Evolutionary conservation across 2,329 filamentous ascomycete genomes (phyloP), one percentile per base, ranked within the genome.

Genomic region (Ramularia collo-cygni): DNA sequence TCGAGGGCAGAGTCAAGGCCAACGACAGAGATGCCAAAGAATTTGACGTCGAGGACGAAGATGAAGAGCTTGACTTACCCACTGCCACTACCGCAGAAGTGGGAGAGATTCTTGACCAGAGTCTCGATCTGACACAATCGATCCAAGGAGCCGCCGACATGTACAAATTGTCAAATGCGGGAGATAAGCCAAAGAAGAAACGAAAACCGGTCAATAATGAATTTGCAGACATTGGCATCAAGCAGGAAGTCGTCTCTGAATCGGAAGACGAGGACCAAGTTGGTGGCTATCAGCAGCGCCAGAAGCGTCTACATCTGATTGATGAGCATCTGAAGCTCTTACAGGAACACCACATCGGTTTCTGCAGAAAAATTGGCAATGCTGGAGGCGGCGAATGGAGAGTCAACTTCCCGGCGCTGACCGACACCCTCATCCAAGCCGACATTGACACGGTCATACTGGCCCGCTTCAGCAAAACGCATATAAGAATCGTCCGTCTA

Each of bases 371-470:
- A 57, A 78, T 78, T 50, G 79, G 82, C 16, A 70, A 66, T 26
- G 78, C 77, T 21, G 73, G 76, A 16, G 80, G 82, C 21, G 51
- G 48, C n/a, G 79, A 85, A 55, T 98, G 88, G 85, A 82, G 79
- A 0, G 77, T 96, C 4, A 81, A 95, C 55, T 94, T 92, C 58
- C 72, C 76, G n/a, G 71, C 75, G 7, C 70, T 96, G 3, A 72
- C 86, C 37, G 72, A 77, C 30, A 73, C 75, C 36, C 68, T 96
- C 24, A 80, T 83, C 31, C 81, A 89, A 54, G 67, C 76, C 4
- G 87, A 95, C 60, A 69, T 96, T 19, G 87, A 95, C 61, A 79
- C 81, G 10, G 81, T 88, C 29, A 82, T 96, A 40, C 77, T 83
- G 47, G 78, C 86, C 37, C 77, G 79, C 2, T 88, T 86, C 52